Evolutionary conservation across 306 rosid species (phyloP).

Genomic region (Vicia villosa): DNA sequence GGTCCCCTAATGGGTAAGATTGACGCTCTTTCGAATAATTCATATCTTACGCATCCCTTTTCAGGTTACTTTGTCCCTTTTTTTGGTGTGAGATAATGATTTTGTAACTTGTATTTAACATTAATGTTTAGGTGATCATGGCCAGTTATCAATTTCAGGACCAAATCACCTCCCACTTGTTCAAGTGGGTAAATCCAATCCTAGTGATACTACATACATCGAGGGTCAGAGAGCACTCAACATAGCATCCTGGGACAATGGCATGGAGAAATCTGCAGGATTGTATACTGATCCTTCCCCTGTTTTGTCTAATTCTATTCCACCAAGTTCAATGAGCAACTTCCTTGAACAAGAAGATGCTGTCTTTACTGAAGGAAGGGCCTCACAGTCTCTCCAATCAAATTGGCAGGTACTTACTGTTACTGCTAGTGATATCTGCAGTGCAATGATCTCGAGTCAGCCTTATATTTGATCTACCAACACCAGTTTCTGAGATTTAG

Average conservation of each 20-base stretch:
- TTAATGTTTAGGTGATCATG: constrained; percentile 42
- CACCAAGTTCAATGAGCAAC: constrained; percentile 46
- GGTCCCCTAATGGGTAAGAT: constrained; percentile 41
- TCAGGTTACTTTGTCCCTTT: constrained; percentile 45
- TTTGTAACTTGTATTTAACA: background rate
- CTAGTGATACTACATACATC: constrained; percentile 32
- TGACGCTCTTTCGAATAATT: constrained; percentile 42
- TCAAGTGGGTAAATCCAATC: constrained; percentile 47
- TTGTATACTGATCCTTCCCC: constrained; percentile 46
- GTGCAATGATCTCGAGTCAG: constrained; percentile 9
- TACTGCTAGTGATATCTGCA: constrained; percentile 26
- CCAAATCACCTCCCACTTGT: constrained; percentile 43
- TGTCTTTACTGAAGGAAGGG: constrained; percentile 40
- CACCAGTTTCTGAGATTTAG: constrained; percentile 15
- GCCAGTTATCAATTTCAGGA: constrained; percentile 49
- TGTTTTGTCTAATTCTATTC: constrained; percentile 44
- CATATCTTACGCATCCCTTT: constrained; percentile 40
- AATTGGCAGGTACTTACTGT: constrained; percentile 69
- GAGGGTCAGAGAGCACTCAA: constrained; percentile 53
- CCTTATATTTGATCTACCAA: constrained; percentile 29
- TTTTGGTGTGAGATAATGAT: constrained; percentile 19
- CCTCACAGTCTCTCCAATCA: constrained; percentile 48
- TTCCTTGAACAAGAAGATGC: constrained; percentile 45
- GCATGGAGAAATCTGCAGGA: constrained; percentile 54
- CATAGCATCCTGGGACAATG: constrained; percentile 61